Percentiles rank a stretch among this genome's conserved stretches.
These are phyloP conservation scores for Knoxia roxburghii DNA, from an alignment of 257 asterid genomes.

Conservation along the genomic window DNA sequence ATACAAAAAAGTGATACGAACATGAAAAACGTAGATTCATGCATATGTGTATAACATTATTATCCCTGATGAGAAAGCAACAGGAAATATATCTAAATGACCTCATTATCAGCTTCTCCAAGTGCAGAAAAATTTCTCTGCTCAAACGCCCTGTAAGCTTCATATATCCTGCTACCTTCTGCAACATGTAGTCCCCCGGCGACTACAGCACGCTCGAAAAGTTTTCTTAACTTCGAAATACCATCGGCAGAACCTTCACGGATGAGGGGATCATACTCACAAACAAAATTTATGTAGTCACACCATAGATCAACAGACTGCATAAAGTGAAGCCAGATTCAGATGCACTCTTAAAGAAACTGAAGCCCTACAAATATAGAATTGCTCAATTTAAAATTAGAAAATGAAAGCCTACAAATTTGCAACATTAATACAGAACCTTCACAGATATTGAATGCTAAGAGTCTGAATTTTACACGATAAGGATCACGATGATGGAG, in stretches of 20 bases:
- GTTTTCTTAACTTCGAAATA: constrained; percentile 64
- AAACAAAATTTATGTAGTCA: constrained; percentile 75
- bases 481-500: neutral
- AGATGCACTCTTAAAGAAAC: constrained; percentile 2
- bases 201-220: constrained; percentile 87
- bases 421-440: neutral
- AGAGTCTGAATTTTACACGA: neutral
- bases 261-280: constrained; percentile 62
- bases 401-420: neutral
- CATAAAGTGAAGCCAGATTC: constrained; percentile 28
- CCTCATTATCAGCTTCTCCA: constrained; percentile 56
- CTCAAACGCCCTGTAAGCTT: constrained; percentile 74
- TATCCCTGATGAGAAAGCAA: constrained; percentile 1
- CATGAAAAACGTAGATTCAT: neutral
- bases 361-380: neutral
- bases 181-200: constrained; percentile 82
- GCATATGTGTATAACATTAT: neutral
- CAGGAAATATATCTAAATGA: constrained; percentile 20
- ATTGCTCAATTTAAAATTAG: too few species aligned
- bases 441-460: neutral
- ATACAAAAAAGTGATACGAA: neutral
- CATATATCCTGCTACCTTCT: constrained; percentile 87
- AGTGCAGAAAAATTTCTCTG: constrained; percentile 56
- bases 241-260: constrained; percentile 55
- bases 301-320: constrained; percentile 95